Percentiles rank a stretch among this genome's conserved stretches.
These are phyloP conservation scores for Alternaria novae-zelandiae DNA, from an alignment of 2,329 filamentous ascomycete genomes.

Conservation along the genomic window DNA sequence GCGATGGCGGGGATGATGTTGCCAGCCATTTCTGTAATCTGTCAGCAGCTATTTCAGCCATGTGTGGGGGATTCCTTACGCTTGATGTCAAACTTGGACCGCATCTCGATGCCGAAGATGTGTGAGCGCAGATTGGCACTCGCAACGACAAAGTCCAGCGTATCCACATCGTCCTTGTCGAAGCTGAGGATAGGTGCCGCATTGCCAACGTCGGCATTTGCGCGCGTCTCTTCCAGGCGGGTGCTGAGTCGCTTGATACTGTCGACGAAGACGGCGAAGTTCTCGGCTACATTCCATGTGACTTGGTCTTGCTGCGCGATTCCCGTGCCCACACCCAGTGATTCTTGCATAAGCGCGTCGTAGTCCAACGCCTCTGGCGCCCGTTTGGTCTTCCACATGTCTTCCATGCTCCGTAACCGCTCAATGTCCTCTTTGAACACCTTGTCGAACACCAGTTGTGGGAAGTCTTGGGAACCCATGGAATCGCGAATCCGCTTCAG, in stretches of 20 bases:
- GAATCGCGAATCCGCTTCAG: constrained; percentile 82
- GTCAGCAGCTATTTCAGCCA: constrained; percentile 5
- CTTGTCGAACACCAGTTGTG: constrained; percentile 85
- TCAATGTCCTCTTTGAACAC: constrained; percentile 87
- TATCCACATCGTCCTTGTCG: constrained; percentile 96
- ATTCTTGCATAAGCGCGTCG: constrained; percentile 63
- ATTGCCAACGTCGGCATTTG: constrained; percentile 56
- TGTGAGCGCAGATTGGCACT: constrained; percentile 87
- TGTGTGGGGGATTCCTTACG: constrained; percentile 50
- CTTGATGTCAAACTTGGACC: constrained; percentile 96
- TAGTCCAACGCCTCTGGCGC: constrained; percentile 77
- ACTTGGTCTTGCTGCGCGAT: constrained; percentile 72
- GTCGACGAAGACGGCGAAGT: constrained; percentile 83
- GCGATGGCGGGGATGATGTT: constrained; percentile 99
- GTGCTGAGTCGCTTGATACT: constrained; percentile 79
- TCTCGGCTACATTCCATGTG: constrained; percentile 82
- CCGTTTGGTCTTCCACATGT: constrained; percentile 91
- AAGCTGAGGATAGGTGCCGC: constrained; percentile 74
- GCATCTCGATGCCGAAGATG: constrained; percentile 86
- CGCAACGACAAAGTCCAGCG: constrained; percentile 90
- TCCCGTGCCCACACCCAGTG: constrained; percentile 58
- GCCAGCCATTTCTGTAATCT: constrained; percentile 81
- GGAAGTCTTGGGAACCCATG: constrained; percentile 79
- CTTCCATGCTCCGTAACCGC: constrained; percentile 83
- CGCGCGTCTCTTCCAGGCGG: constrained; percentile 71